These are phyloP conservation scores for Ascochyta clinopodiicola DNA, from an alignment of 2,329 filamentous ascomycete species.

Conservation along the genomic window DNA sequence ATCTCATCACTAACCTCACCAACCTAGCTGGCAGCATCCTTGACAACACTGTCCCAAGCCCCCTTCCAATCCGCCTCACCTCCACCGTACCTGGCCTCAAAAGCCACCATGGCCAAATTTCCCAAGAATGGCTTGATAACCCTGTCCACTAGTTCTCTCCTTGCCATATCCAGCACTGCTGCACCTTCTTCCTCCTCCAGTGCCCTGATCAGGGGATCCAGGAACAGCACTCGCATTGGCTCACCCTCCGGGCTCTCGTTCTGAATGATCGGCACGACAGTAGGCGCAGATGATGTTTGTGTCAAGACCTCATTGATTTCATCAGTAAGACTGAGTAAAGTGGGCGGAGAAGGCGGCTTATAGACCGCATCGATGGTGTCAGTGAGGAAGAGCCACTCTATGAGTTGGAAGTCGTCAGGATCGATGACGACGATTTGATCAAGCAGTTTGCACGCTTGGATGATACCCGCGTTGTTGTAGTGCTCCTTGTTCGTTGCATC, in stretches of 20 bases:
- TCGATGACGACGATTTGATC: constrained; percentile 85
- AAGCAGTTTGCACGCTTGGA: constrained; percentile 93
- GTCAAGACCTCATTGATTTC: constrained; percentile 78
- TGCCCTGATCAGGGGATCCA: constrained; percentile 50
- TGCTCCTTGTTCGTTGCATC: constrained; percentile 73
- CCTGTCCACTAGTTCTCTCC: constrained; percentile 72
- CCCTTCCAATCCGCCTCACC: constrained; percentile 51
- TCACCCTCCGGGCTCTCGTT: constrained; percentile 10
- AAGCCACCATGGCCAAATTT: constrained; percentile 89
- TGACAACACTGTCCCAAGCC: constrained; percentile 42
- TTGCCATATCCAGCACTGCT: constrained; percentile 60
- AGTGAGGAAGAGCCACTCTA: constrained; percentile 96
- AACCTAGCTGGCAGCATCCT: constrained; percentile 27
- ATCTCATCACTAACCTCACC: not conserved
- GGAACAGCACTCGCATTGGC: constrained; percentile 48
- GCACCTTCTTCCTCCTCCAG: constrained; percentile 44
- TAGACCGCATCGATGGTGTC: constrained; percentile 98
- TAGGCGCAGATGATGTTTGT: constrained; percentile 16
- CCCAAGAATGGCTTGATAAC: constrained; percentile 88
- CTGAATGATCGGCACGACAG: not conserved
- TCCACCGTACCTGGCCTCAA: constrained; percentile 92
- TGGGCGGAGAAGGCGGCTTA: constrained; percentile 69
- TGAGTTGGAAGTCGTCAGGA: constrained; percentile 96
- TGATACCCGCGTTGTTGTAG: constrained; percentile 76
- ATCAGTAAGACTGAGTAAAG: constrained; percentile 77